Base-by-base conservation (phyloP, 208 protist genomes). In the Acanthamoeba lugdunensis region DNA sequence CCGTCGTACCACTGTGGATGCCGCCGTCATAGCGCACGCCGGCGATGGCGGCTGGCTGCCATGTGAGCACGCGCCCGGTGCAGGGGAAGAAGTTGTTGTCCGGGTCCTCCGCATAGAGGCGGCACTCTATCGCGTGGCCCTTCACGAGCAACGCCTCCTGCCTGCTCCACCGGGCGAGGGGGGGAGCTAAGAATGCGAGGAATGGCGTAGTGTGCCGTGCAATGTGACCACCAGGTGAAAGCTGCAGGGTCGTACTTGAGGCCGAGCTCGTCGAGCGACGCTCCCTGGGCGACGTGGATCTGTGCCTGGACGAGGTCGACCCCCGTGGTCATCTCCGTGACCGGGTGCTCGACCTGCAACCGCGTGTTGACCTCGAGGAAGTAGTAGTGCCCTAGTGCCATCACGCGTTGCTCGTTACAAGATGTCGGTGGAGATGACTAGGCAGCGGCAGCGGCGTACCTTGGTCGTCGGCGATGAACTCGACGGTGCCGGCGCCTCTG, bases 301-400 rank as follows among this genome's bases (percentile, higher is more conserved):
- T 99, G 98, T 94, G 97, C 96, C 91, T 98, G 96, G 18, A 99
- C 99, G 13, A 99, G 96, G 95, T 99, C 98, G 37, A 98, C 95
- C 45, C 95, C 96, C 16, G 97, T 98, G 82, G 98, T 97, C 96
- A 98, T 96, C 96, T 99, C 98, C 45, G 98, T 99, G 50, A 99
- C 97, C 25, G 98, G 98, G 95, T 99, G 97, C 84, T 98, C 97
- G 0, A 98, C 97, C 96, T 99, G 98, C 41, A 99, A 96, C 58
- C 99, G 96, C n/a, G 99, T 99, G 95, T 99, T 99, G 98, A 99
- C 99, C 95, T 99, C 99, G 96, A 99, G 97, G 89, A 99, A 99
- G 96, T 98, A 99, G 96, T 99, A 99, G 6, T 97, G 95, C 13
- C 96, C 77, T 65, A 18, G 75, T 4, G 52, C 52, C 52, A 56